phyloP scores from a whole-genome alignment of 148 eudicot genomes.

The Amaranthus palmeri region DNA sequence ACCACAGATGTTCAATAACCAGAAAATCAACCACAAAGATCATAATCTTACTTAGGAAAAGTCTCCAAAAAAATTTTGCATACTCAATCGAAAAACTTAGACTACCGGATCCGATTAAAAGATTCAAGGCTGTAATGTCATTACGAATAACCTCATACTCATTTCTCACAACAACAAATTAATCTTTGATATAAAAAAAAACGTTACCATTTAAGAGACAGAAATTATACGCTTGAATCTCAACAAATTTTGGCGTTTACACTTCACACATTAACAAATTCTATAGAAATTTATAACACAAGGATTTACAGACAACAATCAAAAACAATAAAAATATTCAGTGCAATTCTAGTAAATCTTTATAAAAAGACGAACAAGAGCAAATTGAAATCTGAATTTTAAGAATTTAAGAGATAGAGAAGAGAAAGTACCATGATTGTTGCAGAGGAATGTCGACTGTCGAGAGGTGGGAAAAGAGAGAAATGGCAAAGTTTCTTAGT shows the following conservation, averaged over 20 bases:
- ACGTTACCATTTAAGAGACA: not conserved
- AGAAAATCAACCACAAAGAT: too few relatives aligned
- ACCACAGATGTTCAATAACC: too few relatives aligned
- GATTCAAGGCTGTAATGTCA: not conserved
- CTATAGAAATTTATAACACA: not conserved
- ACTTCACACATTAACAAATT: not conserved
- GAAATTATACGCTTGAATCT: not conserved
- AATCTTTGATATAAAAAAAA: not conserved
- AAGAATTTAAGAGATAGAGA: not conserved
- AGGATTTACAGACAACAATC: not conserved
- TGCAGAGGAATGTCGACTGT: not conserved
- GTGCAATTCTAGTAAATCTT: not conserved
- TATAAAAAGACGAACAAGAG: not conserved
- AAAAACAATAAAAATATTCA: not conserved
- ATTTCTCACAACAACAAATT: not conserved
- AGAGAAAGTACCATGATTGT: constrained; percentile 14
- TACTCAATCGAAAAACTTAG: not conserved
- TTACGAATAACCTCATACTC: not conserved
- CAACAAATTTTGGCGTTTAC: not conserved
- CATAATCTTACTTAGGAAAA: too few relatives aligned
- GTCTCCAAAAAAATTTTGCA: too few relatives aligned
- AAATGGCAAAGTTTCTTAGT: not conserved
- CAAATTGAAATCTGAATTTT: not conserved
- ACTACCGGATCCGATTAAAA: not conserved
- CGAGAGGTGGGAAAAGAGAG: not conserved